phyloP scores from a whole-genome alignment of 2,329 filamentous ascomycete species.

The Ceratocystis huliohia region DNA sequence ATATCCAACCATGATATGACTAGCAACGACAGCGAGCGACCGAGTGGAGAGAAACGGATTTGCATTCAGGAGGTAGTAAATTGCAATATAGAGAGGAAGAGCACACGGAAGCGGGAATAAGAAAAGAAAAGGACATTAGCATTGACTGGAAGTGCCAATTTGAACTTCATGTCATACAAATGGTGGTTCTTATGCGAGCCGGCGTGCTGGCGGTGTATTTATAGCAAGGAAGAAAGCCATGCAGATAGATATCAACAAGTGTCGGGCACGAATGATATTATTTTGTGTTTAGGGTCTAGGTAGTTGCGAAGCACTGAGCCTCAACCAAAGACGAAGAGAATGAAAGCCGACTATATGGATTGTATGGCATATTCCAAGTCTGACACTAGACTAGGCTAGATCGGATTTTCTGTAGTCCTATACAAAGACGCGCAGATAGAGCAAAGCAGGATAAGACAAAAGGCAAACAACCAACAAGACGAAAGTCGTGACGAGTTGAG shows the following conservation, averaged over 20 bases:
- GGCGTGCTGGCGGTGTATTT: not conserved
- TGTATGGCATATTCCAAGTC: not conserved
- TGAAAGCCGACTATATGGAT: not conserved
- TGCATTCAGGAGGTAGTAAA: not conserved
- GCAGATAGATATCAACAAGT: no score
- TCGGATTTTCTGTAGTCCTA: no score
- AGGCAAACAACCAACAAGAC: constrained; percentile 2
- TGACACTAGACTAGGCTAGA: no score
- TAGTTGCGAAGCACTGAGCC: not conserved
- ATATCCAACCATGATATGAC: no score
- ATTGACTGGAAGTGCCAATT: constrained; percentile 8
- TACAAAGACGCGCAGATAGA: not conserved
- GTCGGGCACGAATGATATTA: no score
- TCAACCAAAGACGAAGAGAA: not conserved
- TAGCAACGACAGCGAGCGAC: not conserved
- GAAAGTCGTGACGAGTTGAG: not conserved
- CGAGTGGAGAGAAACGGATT: not conserved
- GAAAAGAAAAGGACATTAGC: constrained; percentile 12
- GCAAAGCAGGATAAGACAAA: not conserved
- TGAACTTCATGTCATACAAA: not conserved
- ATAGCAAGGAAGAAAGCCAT: not conserved
- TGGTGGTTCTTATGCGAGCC: not conserved
- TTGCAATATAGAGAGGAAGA: not conserved
- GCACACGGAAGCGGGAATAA: not conserved
- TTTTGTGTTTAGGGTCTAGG: not conserved